Evolutionary conservation across 306 rosid genomes (phyloP).

Genomic region (Lathyrus oleraceus): DNA sequence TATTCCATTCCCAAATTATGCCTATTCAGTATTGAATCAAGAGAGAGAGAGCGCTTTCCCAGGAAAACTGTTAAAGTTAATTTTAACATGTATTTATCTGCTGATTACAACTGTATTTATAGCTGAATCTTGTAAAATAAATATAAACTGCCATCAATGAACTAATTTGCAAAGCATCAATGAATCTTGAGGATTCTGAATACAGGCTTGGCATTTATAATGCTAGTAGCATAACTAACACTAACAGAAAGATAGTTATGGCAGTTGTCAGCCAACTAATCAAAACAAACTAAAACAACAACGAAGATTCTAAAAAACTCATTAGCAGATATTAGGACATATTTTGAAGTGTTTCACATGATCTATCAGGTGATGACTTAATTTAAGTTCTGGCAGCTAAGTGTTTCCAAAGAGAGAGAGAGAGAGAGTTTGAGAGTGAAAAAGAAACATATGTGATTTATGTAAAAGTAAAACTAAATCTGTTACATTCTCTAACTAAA

Average conservation of each 20-base stretch:
- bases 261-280: neutral
- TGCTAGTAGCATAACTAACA: neutral
- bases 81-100: neutral
- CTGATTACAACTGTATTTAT: neutral
- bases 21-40: neutral
- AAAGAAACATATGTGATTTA: neutral
- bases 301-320: neutral
- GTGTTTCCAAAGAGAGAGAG: conserved; percentile 3
- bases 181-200: neutral
- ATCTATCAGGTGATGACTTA: neutral
- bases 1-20: neutral
- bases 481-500: neutral
- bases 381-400: neutral
- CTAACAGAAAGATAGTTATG: neutral
- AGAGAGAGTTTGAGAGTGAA: neutral
- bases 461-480: neutral
- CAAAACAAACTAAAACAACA: neutral
- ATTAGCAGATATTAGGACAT: neutral
- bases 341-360: neutral
- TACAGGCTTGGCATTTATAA: neutral
- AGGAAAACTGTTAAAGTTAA: neutral
- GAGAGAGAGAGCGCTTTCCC: neutral
- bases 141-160: neutral
- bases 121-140: conserved; percentile 2
- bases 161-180: neutral